These are phyloP conservation scores for Orobanche coerulescens DNA, from an alignment of 257 asterid genomes.

Conservation along the genomic window DNA sequence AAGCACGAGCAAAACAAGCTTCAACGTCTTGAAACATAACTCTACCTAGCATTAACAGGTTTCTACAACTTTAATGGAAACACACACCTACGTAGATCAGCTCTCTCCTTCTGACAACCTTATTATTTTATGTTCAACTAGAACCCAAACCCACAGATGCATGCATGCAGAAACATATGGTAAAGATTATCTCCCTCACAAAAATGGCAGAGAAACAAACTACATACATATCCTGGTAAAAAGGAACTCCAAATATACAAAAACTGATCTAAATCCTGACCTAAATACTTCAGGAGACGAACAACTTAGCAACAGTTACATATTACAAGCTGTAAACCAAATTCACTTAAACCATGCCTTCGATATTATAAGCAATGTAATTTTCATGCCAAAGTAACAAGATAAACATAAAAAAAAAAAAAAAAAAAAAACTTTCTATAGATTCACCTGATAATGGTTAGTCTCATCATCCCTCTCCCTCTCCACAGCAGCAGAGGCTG, in stretches of 20 bases:
- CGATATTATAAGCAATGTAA: not conserved
- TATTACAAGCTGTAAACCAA: slow-evolving; percentile 3
- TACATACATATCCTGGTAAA: not conserved
- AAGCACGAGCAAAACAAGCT: not conserved
- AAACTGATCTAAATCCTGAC: not conserved
- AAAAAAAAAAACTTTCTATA: not conserved
- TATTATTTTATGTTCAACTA: not conserved
- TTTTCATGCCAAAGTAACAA: not conserved
- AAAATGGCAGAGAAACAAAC: slow-evolving; percentile 4
- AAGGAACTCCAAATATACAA: not conserved
- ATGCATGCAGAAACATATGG: slow-evolving; percentile 17
- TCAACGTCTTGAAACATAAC: not conserved
- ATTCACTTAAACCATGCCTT: slow-evolving; percentile 10
- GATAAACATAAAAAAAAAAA: not conserved
- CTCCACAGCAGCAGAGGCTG: slow-evolving; percentile 81
- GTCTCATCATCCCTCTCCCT: slow-evolving; percentile 73
- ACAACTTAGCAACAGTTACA: not conserved
- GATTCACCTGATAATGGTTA: slow-evolving; percentile 59
- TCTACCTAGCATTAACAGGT: not conserved
- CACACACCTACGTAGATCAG: not conserved
- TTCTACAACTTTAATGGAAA: not conserved
- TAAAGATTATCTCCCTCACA: not conserved
- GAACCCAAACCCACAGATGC: not conserved
- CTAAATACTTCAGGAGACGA: not conserved
- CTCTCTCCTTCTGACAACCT: not conserved